A percentile compares a stretch with the other conserved stretches of the same genome.
These are phyloP conservation scores for Cyclotella baltica DNA, from an alignment of 108 stramenopile genomes.

Conservation along the genomic window DNA sequence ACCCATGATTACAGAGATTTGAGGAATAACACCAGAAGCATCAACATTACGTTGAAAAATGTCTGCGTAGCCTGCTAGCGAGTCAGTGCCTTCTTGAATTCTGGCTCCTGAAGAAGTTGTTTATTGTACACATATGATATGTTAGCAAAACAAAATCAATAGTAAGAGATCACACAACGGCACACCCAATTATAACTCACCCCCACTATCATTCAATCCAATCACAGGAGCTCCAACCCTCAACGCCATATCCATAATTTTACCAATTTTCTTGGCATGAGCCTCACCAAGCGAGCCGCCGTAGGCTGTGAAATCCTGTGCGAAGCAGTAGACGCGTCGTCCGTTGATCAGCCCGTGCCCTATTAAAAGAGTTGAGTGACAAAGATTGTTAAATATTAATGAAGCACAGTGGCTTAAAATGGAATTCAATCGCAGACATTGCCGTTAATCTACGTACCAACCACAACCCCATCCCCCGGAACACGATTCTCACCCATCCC, in stretches of 20 bases:
- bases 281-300: constrained; percentile 96
- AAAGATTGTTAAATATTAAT: background rate
- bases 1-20: constrained; percentile 96
- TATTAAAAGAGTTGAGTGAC: background rate
- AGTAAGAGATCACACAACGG: background rate
- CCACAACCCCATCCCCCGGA: constrained; percentile 98
- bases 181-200: constrained; percentile 33
- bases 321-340: constrained; percentile 84
- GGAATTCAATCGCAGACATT: background rate
- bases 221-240: constrained; percentile 97
- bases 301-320: constrained; percentile 98
- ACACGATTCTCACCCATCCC: constrained; percentile 88
- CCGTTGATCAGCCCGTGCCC: constrained; percentile 65
- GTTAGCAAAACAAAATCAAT: background rate
- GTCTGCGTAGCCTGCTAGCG: constrained; percentile 96
- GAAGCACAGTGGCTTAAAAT: background rate
- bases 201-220: constrained; percentile 98
- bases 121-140: too few species aligned
- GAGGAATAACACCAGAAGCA: constrained; percentile 95
- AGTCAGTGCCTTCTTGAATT: constrained; percentile 99
- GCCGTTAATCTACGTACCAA: constrained; percentile 22
- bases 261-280: constrained; percentile 99
- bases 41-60: constrained; percentile 99
- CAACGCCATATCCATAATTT: constrained; percentile 98
- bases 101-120: constrained; percentile 77